Percentiles rank a stretch among this genome's conserved stretches.
Conservation (phyloP, 75 land plant genomes). For the Sequoiadendron giganteum region DNA sequence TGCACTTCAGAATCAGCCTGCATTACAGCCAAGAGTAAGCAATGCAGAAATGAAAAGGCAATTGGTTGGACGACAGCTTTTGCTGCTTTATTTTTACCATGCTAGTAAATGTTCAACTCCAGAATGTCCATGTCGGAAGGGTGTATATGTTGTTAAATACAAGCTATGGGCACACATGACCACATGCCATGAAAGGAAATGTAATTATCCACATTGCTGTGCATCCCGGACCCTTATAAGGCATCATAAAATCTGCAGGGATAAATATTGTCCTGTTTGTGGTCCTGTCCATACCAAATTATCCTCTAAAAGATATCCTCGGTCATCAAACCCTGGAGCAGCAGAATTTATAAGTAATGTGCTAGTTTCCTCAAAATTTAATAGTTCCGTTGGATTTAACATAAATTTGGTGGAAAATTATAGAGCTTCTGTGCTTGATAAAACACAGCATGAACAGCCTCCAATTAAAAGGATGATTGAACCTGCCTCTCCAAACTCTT, state of each 20-base stretch:
- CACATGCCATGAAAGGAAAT: constrained; percentile 39
- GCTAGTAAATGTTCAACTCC: constrained; percentile 71
- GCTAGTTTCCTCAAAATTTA: constrained; percentile 17
- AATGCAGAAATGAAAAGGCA: constrained; percentile 15
- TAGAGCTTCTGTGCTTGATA: constrained; percentile 17
- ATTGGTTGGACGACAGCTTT: constrained; percentile 54
- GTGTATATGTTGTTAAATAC: constrained; percentile 48
- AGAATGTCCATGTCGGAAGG: constrained; percentile 54
- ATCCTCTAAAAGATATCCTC: not conserved
- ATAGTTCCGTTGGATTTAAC: constrained; percentile 10
- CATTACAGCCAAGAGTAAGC: not conserved
- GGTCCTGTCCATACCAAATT: constrained; percentile 46
- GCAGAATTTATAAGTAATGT: constrained; percentile 14
- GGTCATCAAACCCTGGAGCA: constrained; percentile 3
- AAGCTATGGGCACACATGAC: constrained; percentile 63
- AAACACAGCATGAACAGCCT: constrained; percentile 30
- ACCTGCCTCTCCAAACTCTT: constrained; percentile 23
- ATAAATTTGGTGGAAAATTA: constrained; percentile 17
- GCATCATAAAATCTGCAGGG: constrained; percentile 57
- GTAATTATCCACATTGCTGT: constrained; percentile 59
- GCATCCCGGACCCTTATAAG: constrained; percentile 41
- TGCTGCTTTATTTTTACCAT: constrained; percentile 84
- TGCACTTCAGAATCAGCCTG: not conserved
- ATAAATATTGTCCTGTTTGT: constrained; percentile 76
- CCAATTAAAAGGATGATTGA: constrained; percentile 71